phyloP scores from a whole-genome alignment of 441 rosid genomes.

The Erodium texanum region DNA sequence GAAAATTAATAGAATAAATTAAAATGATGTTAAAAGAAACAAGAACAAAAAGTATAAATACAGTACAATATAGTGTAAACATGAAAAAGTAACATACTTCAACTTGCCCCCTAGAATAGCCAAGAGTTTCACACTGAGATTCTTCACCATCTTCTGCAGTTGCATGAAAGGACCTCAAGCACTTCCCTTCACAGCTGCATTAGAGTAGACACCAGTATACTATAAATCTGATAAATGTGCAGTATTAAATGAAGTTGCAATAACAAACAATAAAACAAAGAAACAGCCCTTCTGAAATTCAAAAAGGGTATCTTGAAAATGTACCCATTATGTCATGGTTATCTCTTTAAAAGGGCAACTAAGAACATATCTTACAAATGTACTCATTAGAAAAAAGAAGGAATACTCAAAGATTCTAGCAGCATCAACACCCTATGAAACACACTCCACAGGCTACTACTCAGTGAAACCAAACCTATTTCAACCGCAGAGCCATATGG shows the following conservation, averaged over 20 bases:
- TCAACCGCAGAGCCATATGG: neutral
- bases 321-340: neutral
- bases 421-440: neutral
- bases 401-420: neutral
- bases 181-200: constrained; percentile 83
- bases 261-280: neutral
- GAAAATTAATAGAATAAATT: constrained; percentile 12
- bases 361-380: neutral
- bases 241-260: neutral
- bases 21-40: constrained; percentile 3
- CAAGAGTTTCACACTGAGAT: constrained; percentile 59
- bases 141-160: constrained; percentile 50
- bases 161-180: constrained; percentile 89
- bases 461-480: neutral
- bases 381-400: neutral
- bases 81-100: constrained; percentile 39
- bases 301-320: neutral
- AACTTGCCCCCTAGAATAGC: constrained; percentile 47
- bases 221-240: constrained; percentile 11
- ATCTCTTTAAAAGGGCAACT: neutral
- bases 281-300: neutral
- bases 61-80: constrained; percentile 11
- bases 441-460: neutral
- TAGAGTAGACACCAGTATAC: constrained; percentile 19
- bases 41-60: neutral